Evolutionary conservation across 78 protist species (phyloP).

Genomic region (Emiliania huxleyi): DNA sequence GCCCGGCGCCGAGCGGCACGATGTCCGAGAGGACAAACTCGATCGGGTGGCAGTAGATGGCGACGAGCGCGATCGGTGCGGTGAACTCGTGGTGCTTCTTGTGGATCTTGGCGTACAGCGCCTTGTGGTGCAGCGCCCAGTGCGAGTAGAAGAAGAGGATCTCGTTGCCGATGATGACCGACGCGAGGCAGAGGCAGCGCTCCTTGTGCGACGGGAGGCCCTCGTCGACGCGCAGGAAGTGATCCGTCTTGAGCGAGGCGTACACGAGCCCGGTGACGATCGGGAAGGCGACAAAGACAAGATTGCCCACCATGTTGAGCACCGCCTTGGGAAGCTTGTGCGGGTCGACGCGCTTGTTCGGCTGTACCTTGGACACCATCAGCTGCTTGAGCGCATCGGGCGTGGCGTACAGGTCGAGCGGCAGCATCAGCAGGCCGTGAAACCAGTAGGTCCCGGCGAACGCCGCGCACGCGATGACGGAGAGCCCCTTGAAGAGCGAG

Average conservation of each 20-base stretch:
- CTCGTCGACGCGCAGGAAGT: neutral
- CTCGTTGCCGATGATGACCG: neutral
- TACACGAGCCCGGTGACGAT: no score
- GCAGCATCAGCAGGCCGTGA: neutral
- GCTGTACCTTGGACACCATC: neutral
- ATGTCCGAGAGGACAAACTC: neutral
- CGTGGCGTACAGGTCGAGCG: no score
- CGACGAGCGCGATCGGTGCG: neutral
- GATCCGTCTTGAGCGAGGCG: no score
- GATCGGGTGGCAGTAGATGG: neutral
- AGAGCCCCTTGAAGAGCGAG: neutral
- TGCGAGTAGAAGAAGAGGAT: neutral
- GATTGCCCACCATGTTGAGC: neutral
- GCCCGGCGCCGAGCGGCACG: neutral
- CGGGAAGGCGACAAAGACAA: no score
- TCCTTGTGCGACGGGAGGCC: neutral
- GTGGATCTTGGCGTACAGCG: neutral
- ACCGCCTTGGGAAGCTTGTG: neutral
- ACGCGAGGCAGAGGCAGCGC: no score
- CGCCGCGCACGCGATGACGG: no score
- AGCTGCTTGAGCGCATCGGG: neutral
- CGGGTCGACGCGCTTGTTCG: neutral
- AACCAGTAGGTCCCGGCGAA: neutral
- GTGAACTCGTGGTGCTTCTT: conserved; percentile 7
- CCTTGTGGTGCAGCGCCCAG: neutral